These are phyloP conservation scores for Termitomyces sp. DNA, from an alignment of 768 basidiomycete species.

Conservation along the genomic window DNA sequence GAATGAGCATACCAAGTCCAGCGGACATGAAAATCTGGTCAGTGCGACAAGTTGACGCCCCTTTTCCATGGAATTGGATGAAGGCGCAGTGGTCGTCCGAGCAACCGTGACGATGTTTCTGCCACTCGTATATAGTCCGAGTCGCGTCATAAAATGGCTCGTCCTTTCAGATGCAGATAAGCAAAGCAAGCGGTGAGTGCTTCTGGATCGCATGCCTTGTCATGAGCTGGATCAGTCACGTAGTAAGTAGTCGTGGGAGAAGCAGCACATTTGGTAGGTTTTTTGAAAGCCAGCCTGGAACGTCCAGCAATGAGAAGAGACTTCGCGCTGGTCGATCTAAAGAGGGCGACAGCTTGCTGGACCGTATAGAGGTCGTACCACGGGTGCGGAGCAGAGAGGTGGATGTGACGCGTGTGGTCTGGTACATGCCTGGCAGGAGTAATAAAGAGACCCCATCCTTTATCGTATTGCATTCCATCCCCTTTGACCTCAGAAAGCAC, in stretches of 20 bases:
- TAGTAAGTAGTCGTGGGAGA: constrained; percentile 23
- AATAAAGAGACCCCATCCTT: constrained; percentile 33
- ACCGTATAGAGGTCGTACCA: constrained; percentile 31
- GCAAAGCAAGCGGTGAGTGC: background rate
- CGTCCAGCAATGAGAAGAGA: constrained; percentile 40
- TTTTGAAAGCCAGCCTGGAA: constrained; percentile 27
- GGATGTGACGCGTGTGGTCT: constrained; percentile 24
- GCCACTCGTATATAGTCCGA: constrained; percentile 34
- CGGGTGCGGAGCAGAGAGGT: constrained; percentile 45
- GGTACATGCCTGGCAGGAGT: constrained; percentile 22
- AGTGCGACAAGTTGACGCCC: constrained; percentile 25
- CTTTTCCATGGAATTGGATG: constrained; percentile 46
- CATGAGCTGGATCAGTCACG: constrained; percentile 44
- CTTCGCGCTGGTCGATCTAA: constrained; percentile 31
- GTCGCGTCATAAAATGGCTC: constrained; percentile 42
- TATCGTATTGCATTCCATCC: constrained; percentile 12
- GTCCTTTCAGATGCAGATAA: constrained; percentile 18
- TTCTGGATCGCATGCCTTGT: constrained; percentile 25
- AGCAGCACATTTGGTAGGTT: constrained; percentile 28
- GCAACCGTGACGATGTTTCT: constrained; percentile 31
- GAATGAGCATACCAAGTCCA: constrained; percentile 32
- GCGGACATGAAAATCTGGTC: constrained; percentile 42
- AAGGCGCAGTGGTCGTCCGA: constrained; percentile 34
- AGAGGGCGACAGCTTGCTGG: constrained; percentile 35
- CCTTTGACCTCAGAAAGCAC: constrained; percentile 23